Base-by-base conservation (phyloP, 768 basidiomycete species). In the Podaxis sp. region DNA sequence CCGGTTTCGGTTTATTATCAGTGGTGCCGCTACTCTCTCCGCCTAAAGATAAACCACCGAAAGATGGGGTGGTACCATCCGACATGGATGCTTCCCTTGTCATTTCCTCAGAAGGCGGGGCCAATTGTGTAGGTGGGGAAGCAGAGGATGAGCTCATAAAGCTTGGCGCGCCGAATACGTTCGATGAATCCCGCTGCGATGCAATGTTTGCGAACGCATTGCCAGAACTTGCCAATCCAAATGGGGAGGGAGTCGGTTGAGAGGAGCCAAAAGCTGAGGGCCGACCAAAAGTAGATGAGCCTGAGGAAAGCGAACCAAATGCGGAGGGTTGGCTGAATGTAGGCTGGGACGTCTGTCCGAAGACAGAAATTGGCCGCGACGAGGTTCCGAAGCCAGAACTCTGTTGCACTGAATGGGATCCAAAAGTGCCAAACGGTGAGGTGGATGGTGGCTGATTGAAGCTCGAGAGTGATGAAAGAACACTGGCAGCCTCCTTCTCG, bases 21-120 rank as follows among this genome's bases (percentile, higher is more conserved):
- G 69, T 32, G 28, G 70, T 66, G 11, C 68, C 62, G 14, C 62
- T 55, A 23, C 69, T 66, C 10, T 71, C 72, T 11, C 73, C 66
- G 13, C 75, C 72, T 13, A 79, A 66, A 52, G 72, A 76, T 59
- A 70, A 65, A 36, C 73, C 73, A 54, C 76, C 74, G 60, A 82
- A 77, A 1, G 70, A 69, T 27, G 75, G 66, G 16, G 74, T 69
- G 2, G 73, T 70, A 48, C 73, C 74, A 62, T 79, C 79, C 1
- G 77, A 73, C 80, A 82, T 82, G 1, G 80, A 79, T 9, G 74
- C 78, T 65, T 82, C 80, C 36, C 77, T 73, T 4, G 77, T 74
- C 63, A 81, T 77, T 35, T 70, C 65, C 5, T 73, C 67, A 7
- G 70, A 46, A 35, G 66, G 62, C 32, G 71, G 47, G 13, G 64